A percentile compares a stretch with the other conserved stretches of the same genome.
Conservation (phyloP, 176 grass and related monocot genomes). For the Avena eriantha region DNA sequence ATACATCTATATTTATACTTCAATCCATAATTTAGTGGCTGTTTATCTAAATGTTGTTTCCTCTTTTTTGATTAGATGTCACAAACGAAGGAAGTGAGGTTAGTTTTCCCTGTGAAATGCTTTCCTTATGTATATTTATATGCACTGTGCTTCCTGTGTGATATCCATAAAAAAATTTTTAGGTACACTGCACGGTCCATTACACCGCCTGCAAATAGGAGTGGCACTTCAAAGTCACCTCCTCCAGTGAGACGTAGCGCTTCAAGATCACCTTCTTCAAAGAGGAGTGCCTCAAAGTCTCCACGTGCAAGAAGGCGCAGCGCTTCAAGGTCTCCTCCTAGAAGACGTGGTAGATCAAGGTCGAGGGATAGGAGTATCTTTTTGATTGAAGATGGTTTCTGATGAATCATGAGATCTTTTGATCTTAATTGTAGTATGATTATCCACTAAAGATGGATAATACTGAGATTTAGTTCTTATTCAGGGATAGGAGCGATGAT, state of each 20-base stretch:
- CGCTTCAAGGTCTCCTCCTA: conserved; percentile 66
- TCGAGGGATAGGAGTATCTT: conserved; percentile 77
- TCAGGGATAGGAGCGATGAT: conserved; percentile 51
- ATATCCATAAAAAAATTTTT: conserved; percentile 24
- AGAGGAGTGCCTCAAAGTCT: conserved; percentile 55
- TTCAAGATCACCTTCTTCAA: conserved; percentile 60
- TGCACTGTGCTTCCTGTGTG: not conserved
- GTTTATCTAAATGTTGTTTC: conserved; percentile 40
- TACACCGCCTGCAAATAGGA: conserved; percentile 72
- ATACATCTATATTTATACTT: not conserved
- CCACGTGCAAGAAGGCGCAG: conserved; percentile 52
- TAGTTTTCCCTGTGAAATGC: conserved; percentile 34
- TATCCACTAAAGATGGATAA: not conserved
- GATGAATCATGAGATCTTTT: conserved; percentile 1
- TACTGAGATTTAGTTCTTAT: conserved; percentile 39
- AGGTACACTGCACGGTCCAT: conserved; percentile 95
- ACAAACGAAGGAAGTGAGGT: conserved; percentile 97
- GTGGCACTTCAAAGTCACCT: conserved; percentile 56
- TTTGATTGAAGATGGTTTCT: conserved; percentile 33
- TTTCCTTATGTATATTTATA: not conserved
- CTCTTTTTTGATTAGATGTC: conserved; percentile 69
- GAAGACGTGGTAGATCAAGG: conserved; percentile 54
- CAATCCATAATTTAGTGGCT: conserved; percentile 6
- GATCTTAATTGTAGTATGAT: conserved; percentile 15
- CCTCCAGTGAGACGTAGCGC: conserved; percentile 50